Evolutionary conservation across 2,329 filamentous ascomycete genomes (phyloP), one percentile per base, ranked within the genome.

Genomic region (Chaetomiaceae sp.): DNA sequence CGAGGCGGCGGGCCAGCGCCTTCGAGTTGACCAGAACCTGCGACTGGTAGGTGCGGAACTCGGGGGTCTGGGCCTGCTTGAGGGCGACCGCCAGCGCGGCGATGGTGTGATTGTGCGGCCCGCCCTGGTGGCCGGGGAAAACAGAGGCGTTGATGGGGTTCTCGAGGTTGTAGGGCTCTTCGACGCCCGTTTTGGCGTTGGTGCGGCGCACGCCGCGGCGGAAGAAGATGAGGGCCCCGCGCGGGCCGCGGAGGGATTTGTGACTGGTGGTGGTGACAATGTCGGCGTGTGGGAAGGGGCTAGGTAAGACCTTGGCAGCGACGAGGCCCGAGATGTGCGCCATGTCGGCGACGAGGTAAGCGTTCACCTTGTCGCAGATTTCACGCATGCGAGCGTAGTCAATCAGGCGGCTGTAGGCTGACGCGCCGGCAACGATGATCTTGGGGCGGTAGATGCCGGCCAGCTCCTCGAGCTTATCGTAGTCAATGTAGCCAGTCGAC

Each of bases 81-180:
- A 98, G 77, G 11, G 93, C 93, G 39, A 98, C 93, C 17, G 93
- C 83, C 22, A 98, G 76, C 36, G 93, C 93, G 29, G 93, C 94
- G 66, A 98, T 98, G 58, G 93, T 98, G 75, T 98, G 93, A 74
- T 98, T 98, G 72, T 98, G 93, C 44, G 93, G 93, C 19, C 93
- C 93, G 64, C 93, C 93, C 68, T 98, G 93, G 70, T 98, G 93
- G 47, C 93, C 93, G 14, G 93, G 93, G 76, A 98, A 98, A 51
- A 98, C 93, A 46, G 91, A 95, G 59, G 82, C 80, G 72, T 98
- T 98, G 72, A 98, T 98, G 46, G 90, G 87, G 22, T 76, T 78
- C 68, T 97, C 93, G 34, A 98, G 84, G 61, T 96, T 84, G 70
- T 96, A 98, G 64, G 87, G 69, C 58, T 85, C 82, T 62, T 95